These are phyloP conservation scores for Lactarius deliciosus DNA, from an alignment of 768 basidiomycete species.

Conservation along the genomic window DNA sequence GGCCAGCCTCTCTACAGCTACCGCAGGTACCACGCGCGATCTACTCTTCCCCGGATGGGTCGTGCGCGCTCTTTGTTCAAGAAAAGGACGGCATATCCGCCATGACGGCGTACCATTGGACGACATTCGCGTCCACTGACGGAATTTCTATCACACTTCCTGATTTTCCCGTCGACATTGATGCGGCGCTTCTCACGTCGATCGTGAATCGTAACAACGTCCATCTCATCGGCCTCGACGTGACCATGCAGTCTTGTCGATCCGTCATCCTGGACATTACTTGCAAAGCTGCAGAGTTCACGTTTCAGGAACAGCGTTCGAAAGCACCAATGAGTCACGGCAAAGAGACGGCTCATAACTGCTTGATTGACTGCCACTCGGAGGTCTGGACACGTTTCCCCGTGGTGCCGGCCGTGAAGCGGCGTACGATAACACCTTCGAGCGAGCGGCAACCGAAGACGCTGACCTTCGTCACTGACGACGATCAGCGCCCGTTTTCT, in stretches of 20 bases:
- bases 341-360: conserved; percentile 42
- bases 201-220: background rate
- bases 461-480: conserved; percentile 29
- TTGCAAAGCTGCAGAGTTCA: conserved; percentile 43
- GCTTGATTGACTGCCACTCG: conserved; percentile 3
- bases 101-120: conserved; percentile 51
- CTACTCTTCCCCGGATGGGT: conserved; percentile 52
- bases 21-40: conserved; percentile 28
- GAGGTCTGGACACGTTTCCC: conserved; percentile 7
- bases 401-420: background rate
- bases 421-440: background rate
- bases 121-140: conserved; percentile 50
- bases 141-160: conserved; percentile 39
- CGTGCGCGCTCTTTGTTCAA: conserved; percentile 47
- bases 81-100: background rate
- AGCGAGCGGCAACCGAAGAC: conserved; percentile 36
- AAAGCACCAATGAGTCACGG: conserved; percentile 27
- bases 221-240: conserved; percentile 35
- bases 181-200: background rate
- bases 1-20: conserved; percentile 42
- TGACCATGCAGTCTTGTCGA: conserved; percentile 34
- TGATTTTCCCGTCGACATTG: conserved; percentile 24
- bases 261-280: conserved; percentile 54
- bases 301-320: conserved; percentile 36
- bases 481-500: conserved; percentile 37